These are phyloP conservation scores for Endocladia muricata DNA, from an alignment of 31 red algal species.

Conservation along the genomic window DNA sequence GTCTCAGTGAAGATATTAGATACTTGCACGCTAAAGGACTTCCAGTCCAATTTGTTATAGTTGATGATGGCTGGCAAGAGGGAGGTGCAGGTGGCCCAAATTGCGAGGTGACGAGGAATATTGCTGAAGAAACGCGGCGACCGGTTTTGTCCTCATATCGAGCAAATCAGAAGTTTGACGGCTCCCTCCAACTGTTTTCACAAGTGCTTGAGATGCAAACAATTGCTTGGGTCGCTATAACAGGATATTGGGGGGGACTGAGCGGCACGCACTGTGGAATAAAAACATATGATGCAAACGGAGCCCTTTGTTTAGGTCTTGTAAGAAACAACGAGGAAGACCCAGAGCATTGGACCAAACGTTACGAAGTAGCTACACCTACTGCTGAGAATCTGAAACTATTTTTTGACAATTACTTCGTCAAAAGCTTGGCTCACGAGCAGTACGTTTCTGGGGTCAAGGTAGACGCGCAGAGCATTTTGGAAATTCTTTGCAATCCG, in stretches of 20 bases:
- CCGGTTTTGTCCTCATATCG: constrained; percentile 12
- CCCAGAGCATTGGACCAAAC: constrained; percentile 18
- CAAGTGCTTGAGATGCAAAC: neutral
- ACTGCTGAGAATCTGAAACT: neutral
- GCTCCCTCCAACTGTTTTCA: neutral
- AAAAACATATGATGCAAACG: constrained; percentile 24
- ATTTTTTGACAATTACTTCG: constrained; percentile 43
- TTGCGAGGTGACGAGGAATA: constrained; percentile 10
- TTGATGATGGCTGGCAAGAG: constrained; percentile 59
- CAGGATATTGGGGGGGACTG: constrained; percentile 56
- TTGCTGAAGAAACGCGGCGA: neutral
- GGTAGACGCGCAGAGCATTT: constrained; percentile 51
- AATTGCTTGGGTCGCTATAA: constrained; percentile 35
- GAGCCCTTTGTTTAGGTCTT: constrained; percentile 35
- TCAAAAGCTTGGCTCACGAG: constrained; percentile 13
- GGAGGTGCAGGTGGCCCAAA: constrained; percentile 30
- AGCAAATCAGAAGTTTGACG: constrained; percentile 45
- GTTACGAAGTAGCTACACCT: constrained; percentile 18
- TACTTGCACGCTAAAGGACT: constrained; percentile 14
- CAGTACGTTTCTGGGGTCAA: constrained; percentile 33
- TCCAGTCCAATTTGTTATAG: constrained; percentile 21
- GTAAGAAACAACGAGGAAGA: constrained; percentile 12
- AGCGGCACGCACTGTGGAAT: constrained; percentile 20
- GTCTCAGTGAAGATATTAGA: constrained; percentile 15
- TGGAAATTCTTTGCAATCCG: constrained; percentile 34